Percentiles rank a stretch among this genome's conserved stretches.
phyloP scores from a whole-genome alignment of 208 protist species.

The Leishmania tropica region DNA sequence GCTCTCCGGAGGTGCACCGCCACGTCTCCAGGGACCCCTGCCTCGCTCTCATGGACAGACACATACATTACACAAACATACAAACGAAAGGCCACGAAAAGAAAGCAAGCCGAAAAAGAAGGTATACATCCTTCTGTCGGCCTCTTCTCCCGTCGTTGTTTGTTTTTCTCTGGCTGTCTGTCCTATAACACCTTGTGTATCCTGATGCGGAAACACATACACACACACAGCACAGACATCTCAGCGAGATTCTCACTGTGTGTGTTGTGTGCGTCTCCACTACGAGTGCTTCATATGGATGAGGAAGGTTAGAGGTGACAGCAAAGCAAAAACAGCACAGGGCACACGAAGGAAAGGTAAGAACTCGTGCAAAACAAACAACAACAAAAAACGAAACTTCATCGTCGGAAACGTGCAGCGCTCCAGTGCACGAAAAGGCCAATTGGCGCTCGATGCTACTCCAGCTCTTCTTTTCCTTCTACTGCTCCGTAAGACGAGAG shows the following conservation, averaged over 20 bases:
- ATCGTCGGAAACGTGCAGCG: not conserved
- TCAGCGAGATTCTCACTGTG: no score
- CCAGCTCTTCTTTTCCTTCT: not conserved
- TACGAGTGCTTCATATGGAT: not conserved
- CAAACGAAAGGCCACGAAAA: constrained; percentile 2
- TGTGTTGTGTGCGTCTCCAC: not conserved
- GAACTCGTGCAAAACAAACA: not conserved
- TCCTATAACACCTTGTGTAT: not conserved
- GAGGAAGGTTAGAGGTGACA: not conserved
- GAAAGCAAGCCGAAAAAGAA: not conserved
- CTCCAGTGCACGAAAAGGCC: not conserved
- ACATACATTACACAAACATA: not conserved
- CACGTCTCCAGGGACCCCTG: no score
- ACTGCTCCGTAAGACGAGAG: not conserved
- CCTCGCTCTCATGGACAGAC: not conserved
- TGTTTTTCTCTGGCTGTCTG: not conserved
- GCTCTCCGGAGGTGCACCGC: not conserved
- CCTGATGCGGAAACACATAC: not conserved
- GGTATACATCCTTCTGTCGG: not conserved
- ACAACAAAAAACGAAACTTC: not conserved
- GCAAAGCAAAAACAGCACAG: not conserved
- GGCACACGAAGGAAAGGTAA: not conserved
- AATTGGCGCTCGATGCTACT: not conserved
- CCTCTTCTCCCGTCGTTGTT: constrained; percentile 3
- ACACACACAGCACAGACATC: no score